Evolutionary conservation across 768 basidiomycete species (phyloP).

Genomic region (Antrodiella citrinella): DNA sequence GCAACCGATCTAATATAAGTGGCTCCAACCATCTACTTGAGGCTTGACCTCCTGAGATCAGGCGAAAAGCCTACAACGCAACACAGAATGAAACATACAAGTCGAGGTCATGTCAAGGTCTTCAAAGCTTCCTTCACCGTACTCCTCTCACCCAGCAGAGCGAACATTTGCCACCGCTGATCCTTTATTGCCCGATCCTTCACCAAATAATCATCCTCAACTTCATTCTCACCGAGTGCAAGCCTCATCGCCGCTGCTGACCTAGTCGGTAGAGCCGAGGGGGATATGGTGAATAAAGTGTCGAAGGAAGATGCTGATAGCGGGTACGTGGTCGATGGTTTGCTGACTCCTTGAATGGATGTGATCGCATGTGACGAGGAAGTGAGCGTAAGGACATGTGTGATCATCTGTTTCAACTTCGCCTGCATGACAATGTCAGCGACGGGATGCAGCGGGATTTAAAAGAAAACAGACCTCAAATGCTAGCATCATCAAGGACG

Average conservation of each 20-base stretch:
- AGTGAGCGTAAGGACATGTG: conserved; percentile 70
- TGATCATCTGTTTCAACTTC: conserved; percentile 78
- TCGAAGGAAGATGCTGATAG: conserved; percentile 68
- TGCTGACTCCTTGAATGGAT: conserved; percentile 56
- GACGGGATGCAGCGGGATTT: background rate
- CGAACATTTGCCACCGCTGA: conserved; percentile 71
- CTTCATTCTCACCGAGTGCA: conserved; percentile 45
- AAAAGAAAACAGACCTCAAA: conserved; percentile 47
- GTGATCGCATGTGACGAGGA: conserved; percentile 69
- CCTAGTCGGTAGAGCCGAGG: conserved; percentile 69
- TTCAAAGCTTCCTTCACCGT: conserved; percentile 44
- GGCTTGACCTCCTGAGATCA: too few species aligned
- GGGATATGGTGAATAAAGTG: conserved; percentile 68
- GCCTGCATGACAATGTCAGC: conserved; percentile 34
- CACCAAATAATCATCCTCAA: conserved; percentile 45
- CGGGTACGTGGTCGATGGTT: conserved; percentile 29
- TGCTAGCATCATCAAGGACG: conserved; percentile 66
- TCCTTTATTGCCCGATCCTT: conserved; percentile 52
- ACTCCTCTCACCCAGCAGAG: conserved; percentile 65
- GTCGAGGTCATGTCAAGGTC: background rate
- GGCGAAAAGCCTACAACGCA: too few species aligned
- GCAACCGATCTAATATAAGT: too few species aligned
- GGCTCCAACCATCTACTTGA: too few species aligned
- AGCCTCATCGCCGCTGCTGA: conserved; percentile 73
- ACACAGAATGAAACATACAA: too few species aligned